Evolutionary conservation across 768 basidiomycete genomes (phyloP).

Genomic region (Phaeolepiota aurea): DNA sequence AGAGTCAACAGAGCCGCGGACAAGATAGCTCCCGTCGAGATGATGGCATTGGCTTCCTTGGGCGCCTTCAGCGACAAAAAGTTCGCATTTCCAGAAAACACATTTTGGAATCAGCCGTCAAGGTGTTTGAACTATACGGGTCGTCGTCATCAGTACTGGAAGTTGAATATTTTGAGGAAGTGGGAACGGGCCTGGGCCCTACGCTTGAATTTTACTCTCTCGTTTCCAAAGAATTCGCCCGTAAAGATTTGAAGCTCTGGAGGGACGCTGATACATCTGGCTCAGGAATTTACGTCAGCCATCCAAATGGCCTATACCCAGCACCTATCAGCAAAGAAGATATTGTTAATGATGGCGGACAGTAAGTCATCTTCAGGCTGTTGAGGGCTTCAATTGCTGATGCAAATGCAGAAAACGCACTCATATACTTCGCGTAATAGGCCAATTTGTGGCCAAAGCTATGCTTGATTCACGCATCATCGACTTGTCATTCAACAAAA

Average conservation of each 20-base stretch:
- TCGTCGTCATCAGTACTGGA: constrained; percentile 91
- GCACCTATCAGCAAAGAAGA: constrained; percentile 70
- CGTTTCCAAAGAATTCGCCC: constrained; percentile 91
- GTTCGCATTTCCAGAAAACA: constrained; percentile 94
- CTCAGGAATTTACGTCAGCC: constrained; percentile 67
- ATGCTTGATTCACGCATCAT: constrained; percentile 97
- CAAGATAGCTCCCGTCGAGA: constrained; percentile 79
- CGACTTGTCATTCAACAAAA: constrained; percentile 88
- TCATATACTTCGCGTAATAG: constrained; percentile 82
- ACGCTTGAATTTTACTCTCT: constrained; percentile 98
- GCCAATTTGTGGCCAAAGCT: constrained; percentile 95
- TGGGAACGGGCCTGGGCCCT: constrained; percentile 94
- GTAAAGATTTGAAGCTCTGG: constrained; percentile 86
- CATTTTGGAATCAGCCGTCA: constrained; percentile 91
- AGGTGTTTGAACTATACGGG: constrained; percentile 95
- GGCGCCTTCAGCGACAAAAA: constrained; percentile 90
- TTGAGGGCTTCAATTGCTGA: no score
- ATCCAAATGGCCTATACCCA: constrained; percentile 84
- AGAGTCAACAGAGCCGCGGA: constrained; percentile 74
- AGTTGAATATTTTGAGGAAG: constrained; percentile 98
- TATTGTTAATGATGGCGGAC: constrained; percentile 62
- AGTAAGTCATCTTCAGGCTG: constrained; percentile 45
- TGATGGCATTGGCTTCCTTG: constrained; percentile 88
- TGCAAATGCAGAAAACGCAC: constrained; percentile 57
- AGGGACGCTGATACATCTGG: constrained; percentile 67